Base-by-base conservation (phyloP, 495 filamentous ascomycete genomes). In the Tetracladium setigerum region DNA sequence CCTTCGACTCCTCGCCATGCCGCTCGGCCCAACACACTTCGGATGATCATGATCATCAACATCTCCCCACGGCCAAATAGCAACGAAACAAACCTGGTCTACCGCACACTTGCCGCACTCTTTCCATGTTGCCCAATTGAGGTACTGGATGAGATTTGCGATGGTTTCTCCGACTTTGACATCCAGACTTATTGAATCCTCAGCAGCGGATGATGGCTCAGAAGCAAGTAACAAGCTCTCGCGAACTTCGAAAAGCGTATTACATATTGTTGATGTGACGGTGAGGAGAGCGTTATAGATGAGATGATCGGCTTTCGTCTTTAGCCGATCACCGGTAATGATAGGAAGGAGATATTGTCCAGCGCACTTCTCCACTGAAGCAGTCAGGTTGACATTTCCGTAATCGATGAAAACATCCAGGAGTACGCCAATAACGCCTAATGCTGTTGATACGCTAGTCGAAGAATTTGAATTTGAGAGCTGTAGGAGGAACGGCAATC, bases 51-150 rank as follows among this genome's bases (percentile, higher is more conserved):
- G 72, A 47, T 82, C 78, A 15, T 74, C 65, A 0, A 64, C 53
- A 0, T 68, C 68, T 0, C 81, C 81, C 55, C 72, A 67, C 0
- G 81, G 82, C 78, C 81, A 85, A 58, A 84, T 78, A 0, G 82
- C 76, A 2, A 82, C 54, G n/a, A 81, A 70, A 61, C 81, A 84
- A n/a, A 80, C 66, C 59, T 85, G 76, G 46, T 79, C 72, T 14
- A 64, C 59, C 0, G 47, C 59, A 47, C 81, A 85, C 13, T 62
- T 64, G 4, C 65, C 62, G 46, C 81, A 83, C 38, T 76, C 62
- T 53, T 79, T 81, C 78, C 79, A 86, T 0, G 62, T 73, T 15
- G 74, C 66, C 81, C 82, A 86, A 13, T 64, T 57, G 18, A 86
- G 64, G 40, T 74, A 71, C 0, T 61, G 55, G 18, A 74, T 70